phyloP scores from a whole-genome alignment of 2,329 filamentous ascomycete species.

The Talaromyces sp. region DNA sequence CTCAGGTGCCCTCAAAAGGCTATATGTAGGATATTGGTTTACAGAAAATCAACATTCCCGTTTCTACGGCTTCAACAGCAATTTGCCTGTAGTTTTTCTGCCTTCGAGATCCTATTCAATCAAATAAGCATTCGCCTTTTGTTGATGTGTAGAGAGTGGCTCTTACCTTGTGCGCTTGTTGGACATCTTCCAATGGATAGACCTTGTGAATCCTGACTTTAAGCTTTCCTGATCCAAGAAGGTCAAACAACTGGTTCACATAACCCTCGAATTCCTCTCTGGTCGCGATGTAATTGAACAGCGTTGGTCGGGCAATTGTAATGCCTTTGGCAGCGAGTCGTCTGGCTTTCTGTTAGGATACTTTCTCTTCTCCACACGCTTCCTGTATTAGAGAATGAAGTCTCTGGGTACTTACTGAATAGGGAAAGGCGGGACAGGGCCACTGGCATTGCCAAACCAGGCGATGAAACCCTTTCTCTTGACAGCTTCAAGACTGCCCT shows the following conservation, averaged over 20 bases:
- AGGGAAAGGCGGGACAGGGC: conserved; percentile 66
- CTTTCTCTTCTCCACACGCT: neutral
- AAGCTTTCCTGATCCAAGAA: conserved; percentile 64
- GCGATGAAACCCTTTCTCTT: conserved; percentile 72
- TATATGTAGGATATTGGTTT: neutral
- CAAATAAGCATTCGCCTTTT: conserved; percentile 1
- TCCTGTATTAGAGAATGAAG: neutral
- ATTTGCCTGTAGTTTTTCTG: conserved; percentile 77
- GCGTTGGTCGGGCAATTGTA: conserved; percentile 67
- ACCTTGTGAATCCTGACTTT: conserved; percentile 69
- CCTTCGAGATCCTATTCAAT: conserved; percentile 63
- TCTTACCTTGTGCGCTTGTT: conserved; percentile 58
- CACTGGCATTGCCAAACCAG: conserved; percentile 77
- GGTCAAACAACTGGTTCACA: conserved; percentile 61
- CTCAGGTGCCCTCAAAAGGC: neutral
- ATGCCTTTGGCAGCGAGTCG: conserved; percentile 61
- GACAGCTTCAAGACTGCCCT: conserved; percentile 67
- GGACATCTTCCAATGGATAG: conserved; percentile 70
- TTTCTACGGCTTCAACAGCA: conserved; percentile 59
- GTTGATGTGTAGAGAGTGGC: neutral
- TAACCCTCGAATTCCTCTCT: conserved; percentile 69
- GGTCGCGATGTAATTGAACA: conserved; percentile 66
- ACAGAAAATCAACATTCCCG: neutral
- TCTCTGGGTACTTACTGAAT: conserved; percentile 47
- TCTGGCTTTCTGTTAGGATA: conserved; percentile 10